phyloP scores from a whole-genome alignment of 225 moss, liverwort and hornwort genomes.

The Asterella californica region DNA sequence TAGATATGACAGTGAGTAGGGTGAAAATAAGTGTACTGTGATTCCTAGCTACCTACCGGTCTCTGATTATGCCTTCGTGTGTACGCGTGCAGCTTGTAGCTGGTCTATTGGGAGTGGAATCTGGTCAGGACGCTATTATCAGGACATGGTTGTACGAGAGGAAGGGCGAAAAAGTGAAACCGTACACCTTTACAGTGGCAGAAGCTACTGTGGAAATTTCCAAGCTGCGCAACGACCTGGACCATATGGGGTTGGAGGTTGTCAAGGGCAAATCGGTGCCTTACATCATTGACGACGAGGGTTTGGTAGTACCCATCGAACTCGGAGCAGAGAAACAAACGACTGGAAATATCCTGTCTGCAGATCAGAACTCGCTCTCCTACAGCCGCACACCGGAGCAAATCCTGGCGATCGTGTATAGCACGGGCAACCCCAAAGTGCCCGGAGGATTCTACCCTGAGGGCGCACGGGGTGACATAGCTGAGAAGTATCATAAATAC shows the following conservation, averaged over 20 bases:
- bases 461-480: slow-evolving; percentile 49
- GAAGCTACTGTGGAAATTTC: slow-evolving; percentile 57
- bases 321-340: slow-evolving; percentile 43
- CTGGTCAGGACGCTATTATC: slow-evolving; percentile 71
- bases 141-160: slow-evolving; percentile 53
- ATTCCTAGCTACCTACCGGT: too few species aligned
- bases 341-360: slow-evolving; percentile 49
- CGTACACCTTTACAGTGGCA: slow-evolving; percentile 50
- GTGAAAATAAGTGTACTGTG: too few species aligned
- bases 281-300: slow-evolving; percentile 51
- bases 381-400: slow-evolving; percentile 54
- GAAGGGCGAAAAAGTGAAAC: slow-evolving; percentile 42
- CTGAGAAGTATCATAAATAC: slow-evolving; percentile 23
- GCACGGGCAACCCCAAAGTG: slow-evolving; percentile 43
- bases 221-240: slow-evolving; percentile 26
- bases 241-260: slow-evolving; percentile 36
- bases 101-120: slow-evolving; percentile 50
- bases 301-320: slow-evolving; percentile 38
- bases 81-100: slow-evolving; percentile 49
- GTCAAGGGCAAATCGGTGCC: not conserved
- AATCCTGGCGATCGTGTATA: slow-evolving; percentile 53
- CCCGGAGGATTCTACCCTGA: slow-evolving; percentile 67
- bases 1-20: too few species aligned
- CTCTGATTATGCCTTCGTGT: not conserved
- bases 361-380: slow-evolving; percentile 35